phyloP scores from a whole-genome alignment of 345 rosid genomes.

The Salix koriyanagi region DNA sequence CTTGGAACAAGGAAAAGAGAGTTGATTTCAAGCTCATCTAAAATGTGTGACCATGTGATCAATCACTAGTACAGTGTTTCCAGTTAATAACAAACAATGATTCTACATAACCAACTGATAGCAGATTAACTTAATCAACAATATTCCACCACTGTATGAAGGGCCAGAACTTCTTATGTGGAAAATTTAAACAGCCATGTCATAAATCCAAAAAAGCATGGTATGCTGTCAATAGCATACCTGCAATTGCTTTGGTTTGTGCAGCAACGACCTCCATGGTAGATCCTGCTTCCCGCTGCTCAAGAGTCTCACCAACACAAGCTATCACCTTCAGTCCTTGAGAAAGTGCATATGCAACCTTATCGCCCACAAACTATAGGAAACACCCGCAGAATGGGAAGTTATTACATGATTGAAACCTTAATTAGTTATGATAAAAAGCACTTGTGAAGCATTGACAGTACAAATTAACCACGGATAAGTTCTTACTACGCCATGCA shows the following conservation, averaged over 20 bases:
- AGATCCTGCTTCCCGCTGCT: slow-evolving; percentile 79
- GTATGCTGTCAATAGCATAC: slow-evolving; percentile 20
- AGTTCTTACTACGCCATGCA: slow-evolving; percentile 5
- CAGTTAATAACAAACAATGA: background rate
- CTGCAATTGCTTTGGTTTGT: slow-evolving; percentile 91
- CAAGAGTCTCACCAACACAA: slow-evolving; percentile 91
- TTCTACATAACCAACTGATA: background rate
- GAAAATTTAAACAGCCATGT: background rate
- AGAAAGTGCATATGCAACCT: slow-evolving; percentile 88
- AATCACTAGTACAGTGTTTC: background rate
- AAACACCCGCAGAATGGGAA: slow-evolving; percentile 1
- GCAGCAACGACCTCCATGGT: slow-evolving; percentile 86
- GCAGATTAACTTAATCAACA: background rate
- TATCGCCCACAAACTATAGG: slow-evolving; percentile 78
- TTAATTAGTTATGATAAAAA: background rate
- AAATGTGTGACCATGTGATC: background rate
- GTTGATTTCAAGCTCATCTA: background rate
- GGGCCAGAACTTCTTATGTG: background rate
- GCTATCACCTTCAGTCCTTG: slow-evolving; percentile 92
- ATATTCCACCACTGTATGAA: background rate
- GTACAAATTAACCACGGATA: background rate
- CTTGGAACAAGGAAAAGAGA: background rate
- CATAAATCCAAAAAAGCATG: background rate
- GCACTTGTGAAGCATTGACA: background rate
- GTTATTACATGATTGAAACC: slow-evolving; percentile 6